A percentile compares a stretch with the other conserved stretches of the same genome.
Evolutionary conservation across 1,284 basidiomycete species (phyloP).

Genomic region (Vanrija sp.): DNA sequence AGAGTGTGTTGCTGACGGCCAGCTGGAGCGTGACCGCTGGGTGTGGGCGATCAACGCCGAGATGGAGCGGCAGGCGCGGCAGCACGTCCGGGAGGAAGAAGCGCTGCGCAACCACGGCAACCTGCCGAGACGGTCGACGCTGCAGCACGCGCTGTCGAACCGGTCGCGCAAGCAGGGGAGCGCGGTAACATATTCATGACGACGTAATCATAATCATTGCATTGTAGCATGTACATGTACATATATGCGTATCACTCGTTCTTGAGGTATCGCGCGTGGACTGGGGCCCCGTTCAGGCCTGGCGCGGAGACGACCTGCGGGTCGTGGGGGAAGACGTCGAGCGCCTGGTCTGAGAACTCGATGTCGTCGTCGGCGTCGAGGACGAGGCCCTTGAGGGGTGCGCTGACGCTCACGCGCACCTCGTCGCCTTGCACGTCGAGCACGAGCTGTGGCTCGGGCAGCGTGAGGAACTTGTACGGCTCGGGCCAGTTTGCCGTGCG

Average conservation of each 20-base stretch:
- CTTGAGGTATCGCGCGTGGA: not conserved
- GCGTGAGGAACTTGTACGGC: constrained; percentile 81
- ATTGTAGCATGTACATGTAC: not conserved
- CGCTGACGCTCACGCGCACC: constrained; percentile 57
- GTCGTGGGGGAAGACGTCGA: constrained; percentile 79
- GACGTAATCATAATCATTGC: no score
- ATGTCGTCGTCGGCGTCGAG: constrained; percentile 61
- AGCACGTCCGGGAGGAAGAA: constrained; percentile 30
- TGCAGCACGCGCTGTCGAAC: not conserved
- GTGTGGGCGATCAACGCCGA: constrained; percentile 47
- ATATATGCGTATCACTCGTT: not conserved
- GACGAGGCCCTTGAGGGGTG: constrained; percentile 76
- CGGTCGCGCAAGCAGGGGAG: not conserved
- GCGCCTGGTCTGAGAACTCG: constrained; percentile 70
- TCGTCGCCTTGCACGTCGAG: constrained; percentile 55
- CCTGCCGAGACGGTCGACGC: constrained; percentile 20
- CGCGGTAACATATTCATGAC: no score
- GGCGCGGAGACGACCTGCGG: constrained; percentile 59
- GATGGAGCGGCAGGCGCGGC: constrained; percentile 42
- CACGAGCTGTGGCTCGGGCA: constrained; percentile 60
- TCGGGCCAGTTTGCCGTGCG: constrained; percentile 70
- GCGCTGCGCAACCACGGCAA: constrained; percentile 29
- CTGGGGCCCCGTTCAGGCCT: constrained; percentile 51
- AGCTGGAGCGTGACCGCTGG: constrained; percentile 50
- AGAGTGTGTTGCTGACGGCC: not conserved